Evolutionary conservation across 2,329 filamentous ascomycete genomes (phyloP).

Genomic region (Tolypocladium capitatum): DNA sequence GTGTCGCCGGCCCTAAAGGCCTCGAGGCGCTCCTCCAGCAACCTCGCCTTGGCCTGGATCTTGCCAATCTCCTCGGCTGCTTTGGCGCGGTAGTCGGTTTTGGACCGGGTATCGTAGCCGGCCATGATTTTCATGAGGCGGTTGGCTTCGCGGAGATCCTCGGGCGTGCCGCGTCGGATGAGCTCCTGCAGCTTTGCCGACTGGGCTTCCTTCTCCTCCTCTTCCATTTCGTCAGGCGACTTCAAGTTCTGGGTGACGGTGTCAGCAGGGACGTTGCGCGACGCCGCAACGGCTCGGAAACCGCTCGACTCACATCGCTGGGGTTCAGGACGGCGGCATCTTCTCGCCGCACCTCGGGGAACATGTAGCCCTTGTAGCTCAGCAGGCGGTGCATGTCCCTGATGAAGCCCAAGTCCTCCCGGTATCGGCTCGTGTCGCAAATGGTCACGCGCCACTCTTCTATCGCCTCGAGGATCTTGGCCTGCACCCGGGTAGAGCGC

Average conservation of each 20-base stretch:
- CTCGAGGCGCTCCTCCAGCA: constrained; percentile 87
- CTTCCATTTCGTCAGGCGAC: constrained; percentile 97
- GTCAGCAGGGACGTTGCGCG: constrained; percentile 24
- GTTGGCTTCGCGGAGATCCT: constrained; percentile 93
- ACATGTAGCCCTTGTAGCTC: constrained; percentile 93
- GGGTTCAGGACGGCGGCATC: constrained; percentile 95
- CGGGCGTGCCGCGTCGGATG: constrained; percentile 79
- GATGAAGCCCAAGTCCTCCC: constrained; percentile 92
- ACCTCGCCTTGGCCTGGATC: constrained; percentile 86
- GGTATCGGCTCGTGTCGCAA: constrained; percentile 95
- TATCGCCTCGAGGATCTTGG: constrained; percentile 86
- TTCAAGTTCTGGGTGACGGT: constrained; percentile 58
- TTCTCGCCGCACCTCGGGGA: constrained; percentile 82
- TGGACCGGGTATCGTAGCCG: constrained; percentile 86
- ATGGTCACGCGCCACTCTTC: constrained; percentile 98
- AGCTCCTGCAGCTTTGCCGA: constrained; percentile 97
- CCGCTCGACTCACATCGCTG: constrained; percentile 60
- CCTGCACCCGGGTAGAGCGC: constrained; percentile 74
- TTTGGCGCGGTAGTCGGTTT: constrained; percentile 96
- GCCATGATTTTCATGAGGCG: constrained; percentile 99
- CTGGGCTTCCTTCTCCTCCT: constrained; percentile 86
- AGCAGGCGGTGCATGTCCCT: constrained; percentile 93
- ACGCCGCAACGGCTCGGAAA: background rate
- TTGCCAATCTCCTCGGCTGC: constrained; percentile 89
- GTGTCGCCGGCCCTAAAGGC: constrained; percentile 70